Base-by-base conservation (phyloP, 176 grass and related monocot species). In the Aegilops bicornis region DNA sequence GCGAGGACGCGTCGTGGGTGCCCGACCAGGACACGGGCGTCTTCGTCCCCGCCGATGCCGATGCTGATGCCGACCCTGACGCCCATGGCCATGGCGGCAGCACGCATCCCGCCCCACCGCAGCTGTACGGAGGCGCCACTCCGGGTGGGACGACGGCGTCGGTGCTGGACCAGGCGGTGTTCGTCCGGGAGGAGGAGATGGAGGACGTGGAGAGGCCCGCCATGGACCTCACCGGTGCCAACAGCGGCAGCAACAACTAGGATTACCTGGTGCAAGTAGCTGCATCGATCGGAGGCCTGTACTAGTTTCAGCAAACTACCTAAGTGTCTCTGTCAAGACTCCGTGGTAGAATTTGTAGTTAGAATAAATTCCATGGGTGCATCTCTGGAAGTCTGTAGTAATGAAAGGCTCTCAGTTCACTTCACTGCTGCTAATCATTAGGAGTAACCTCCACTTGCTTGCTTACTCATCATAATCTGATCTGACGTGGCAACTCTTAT, bases 141-240 rank as follows among this genome's bases (percentile, higher is more conserved):
- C 25, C 25, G 25, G 25, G 25, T 27, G 25, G 25, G 25, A 1
- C 25, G 25, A 27, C 10, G 10, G n/a, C 79, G 30, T 90, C 90
- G 12, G 73, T 95, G 86, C 84, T 95, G 66, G 88, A 92, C 58
- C 90, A 95, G 82, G 52, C 85, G 5, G 25, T 92, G 75, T 95
- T 86, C 81, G 74, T 88, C 14, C 12, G 25, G 25, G 93, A 91
- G 33, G 78, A 87, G 13, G 86, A 95, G 1, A 58, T 95, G 71
- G 84, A 91, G 91, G 91, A 91, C 77, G 71, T 95, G 23, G 87
- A 92, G 82, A 83, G 84, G 59, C 83, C 91, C n/a, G 6, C 76
- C 73, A 24, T 76, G 16, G 68, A 70, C 65, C 75, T 69, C 12
- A 29, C 60, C 58, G 15, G 7, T 12, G 58, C 2, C 76, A 43